phyloP scores from a whole-genome alignment of 73 alveolate genomes.

The Effrenium voratum region DNA sequence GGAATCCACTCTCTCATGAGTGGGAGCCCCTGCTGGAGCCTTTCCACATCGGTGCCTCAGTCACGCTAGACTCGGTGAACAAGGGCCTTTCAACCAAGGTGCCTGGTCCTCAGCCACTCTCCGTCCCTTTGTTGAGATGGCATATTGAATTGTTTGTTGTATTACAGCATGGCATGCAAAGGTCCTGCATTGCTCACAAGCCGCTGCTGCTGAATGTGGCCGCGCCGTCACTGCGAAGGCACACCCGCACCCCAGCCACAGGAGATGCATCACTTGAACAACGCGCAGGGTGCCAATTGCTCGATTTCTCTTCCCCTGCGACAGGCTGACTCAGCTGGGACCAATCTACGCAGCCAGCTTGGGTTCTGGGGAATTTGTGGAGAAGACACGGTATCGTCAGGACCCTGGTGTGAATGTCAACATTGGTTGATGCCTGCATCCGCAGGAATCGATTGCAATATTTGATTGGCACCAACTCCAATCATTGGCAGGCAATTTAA shows the following conservation, averaged over 20 bases:
- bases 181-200: constrained; percentile 76
- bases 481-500: background rate
- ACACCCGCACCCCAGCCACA: background rate
- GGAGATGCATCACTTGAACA: background rate
- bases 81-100: no score
- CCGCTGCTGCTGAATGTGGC: constrained; percentile 72
- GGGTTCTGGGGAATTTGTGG: constrained; percentile 15
- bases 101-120: background rate
- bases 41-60: constrained; percentile 89
- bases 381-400: constrained; percentile 34
- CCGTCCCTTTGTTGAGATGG: background rate
- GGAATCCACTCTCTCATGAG: constrained; percentile 54
- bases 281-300: background rate
- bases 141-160: no score
- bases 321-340: constrained; percentile 71
- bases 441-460: background rate
- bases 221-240: constrained; percentile 73
- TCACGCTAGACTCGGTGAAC: background rate
- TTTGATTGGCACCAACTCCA: background rate
- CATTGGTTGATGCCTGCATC: background rate
- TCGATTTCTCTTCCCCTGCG: background rate
- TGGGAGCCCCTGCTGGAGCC: constrained; percentile 93
- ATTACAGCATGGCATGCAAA: background rate
- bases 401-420: background rate
- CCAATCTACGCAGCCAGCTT: constrained; percentile 62